Evolutionary conservation across 345 rosid species (phyloP).

Genomic region (Orychophragmus violaceus): DNA sequence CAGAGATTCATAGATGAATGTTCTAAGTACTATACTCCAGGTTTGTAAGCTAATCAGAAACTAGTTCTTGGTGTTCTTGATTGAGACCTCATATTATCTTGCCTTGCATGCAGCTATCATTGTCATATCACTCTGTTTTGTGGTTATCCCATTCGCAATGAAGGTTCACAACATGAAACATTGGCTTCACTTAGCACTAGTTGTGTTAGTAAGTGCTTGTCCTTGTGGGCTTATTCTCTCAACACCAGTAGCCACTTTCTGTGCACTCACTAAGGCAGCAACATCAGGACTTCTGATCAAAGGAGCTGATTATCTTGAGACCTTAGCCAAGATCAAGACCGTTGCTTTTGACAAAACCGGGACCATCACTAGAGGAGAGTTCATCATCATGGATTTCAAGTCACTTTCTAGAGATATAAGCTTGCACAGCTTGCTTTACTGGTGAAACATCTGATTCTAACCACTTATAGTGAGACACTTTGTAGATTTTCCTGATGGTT

Average conservation of each 20-base stretch:
- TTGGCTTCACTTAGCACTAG: constrained; percentile 80
- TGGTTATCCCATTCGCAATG: constrained; percentile 60
- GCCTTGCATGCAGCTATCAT: constrained; percentile 15
- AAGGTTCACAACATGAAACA: constrained; percentile 34
- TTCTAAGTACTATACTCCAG: constrained; percentile 82
- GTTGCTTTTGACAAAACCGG: constrained; percentile 92
- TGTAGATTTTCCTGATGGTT: not conserved
- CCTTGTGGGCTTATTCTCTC: constrained; percentile 92
- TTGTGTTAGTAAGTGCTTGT: constrained; percentile 84
- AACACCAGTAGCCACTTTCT: constrained; percentile 86
- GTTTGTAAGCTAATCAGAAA: constrained; percentile 26
- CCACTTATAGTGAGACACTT: not conserved
- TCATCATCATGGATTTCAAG: constrained; percentile 57
- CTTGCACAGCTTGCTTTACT: constrained; percentile 45
- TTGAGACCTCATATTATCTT: not conserved
- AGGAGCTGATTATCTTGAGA: constrained; percentile 79
- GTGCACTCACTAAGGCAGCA: constrained; percentile 89
- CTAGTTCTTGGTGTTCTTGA: not conserved
- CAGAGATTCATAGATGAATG: constrained; percentile 71
- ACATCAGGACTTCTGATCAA: constrained; percentile 74
- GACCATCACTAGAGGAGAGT: constrained; percentile 85
- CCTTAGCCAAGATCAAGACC: constrained; percentile 59
- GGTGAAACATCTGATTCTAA: constrained; percentile 37
- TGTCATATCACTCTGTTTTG: constrained; percentile 22
- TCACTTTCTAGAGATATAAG: constrained; percentile 41